phyloP scores from a whole-genome alignment of 352 stramenopile genomes.

The Phytopythium boreale region DNA sequence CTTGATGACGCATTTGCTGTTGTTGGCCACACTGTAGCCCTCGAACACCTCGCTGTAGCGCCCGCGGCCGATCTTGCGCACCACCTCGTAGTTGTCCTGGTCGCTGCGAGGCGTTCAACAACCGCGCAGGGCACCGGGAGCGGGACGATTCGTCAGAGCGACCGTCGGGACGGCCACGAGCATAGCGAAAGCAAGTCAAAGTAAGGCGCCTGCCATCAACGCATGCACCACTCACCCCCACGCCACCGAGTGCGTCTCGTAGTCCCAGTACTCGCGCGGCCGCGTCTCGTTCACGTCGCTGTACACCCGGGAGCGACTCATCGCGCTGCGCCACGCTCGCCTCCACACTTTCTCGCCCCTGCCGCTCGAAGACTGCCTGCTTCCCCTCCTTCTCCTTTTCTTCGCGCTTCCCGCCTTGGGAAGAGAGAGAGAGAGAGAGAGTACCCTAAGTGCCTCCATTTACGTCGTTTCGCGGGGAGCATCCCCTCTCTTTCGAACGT shows the following conservation, averaged over 20 bases:
- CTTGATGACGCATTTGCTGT: conserved; percentile 99
- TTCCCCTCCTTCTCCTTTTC: neutral
- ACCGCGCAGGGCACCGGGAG: no score
- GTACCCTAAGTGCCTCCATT: conserved; percentile 3
- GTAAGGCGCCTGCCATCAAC: no score
- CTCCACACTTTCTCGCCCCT: conserved; percentile 10
- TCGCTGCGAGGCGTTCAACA: conserved; percentile 49
- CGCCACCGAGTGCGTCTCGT: conserved; percentile 96
- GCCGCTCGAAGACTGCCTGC: neutral
- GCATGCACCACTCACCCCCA: conserved; percentile 73
- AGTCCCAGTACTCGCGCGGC: conserved; percentile 99
- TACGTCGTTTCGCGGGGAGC: neutral
- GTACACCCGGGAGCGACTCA: conserved; percentile 88
- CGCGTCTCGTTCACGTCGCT: conserved; percentile 95
- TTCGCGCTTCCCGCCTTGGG: neutral
- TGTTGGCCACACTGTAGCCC: conserved; percentile 96
- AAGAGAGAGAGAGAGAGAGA: no score
- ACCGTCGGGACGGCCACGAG: neutral
- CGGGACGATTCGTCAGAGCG: no score
- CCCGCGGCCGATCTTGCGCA: conserved; percentile 98
- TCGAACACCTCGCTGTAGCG: conserved; percentile 99
- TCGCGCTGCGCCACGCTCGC: conserved; percentile 17
- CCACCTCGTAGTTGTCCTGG: conserved; percentile 99
- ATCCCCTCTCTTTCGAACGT: neutral
- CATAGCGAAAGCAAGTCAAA: neutral